Base-by-base conservation (phyloP, 495 filamentous ascomycete species). In the Gamarada debralockiae region DNA sequence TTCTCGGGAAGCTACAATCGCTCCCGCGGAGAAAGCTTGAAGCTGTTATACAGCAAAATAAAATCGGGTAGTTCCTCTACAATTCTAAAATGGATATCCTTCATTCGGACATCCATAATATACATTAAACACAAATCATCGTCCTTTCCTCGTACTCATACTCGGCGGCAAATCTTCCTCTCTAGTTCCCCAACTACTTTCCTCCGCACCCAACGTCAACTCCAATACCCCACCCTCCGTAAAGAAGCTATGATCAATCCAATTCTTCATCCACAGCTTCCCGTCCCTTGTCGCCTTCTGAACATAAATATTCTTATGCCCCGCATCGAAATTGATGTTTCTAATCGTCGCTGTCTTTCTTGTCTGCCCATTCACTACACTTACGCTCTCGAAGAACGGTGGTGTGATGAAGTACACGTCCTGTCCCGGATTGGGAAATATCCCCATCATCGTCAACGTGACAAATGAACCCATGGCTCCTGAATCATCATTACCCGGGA, bases 221-320 rank as follows among this genome's bases (percentile, higher is more conserved):
- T 87, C 83, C 34, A 89, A 72, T 60, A 81, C 80, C 65, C 76
- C 76, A 9, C 86, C 86, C 25, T 85, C 70, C 0, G 78, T 76
- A 60, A 89, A 89, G 58, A 90, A 89, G 42, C 79, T 80, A 58
- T 90, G 84, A n/a, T 75, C 76, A 34, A 90, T 73, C 84, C 85
- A 90, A 54, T 74, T 89, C 70, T 72, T 82, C 0, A 69, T 80
- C 36, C 85, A 90, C 3, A 70, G 62, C 56, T 70, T 55, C 3
- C 85, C 84, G 62, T 89, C 68, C 17, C 89, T 70, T 20, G 71
- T 87, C 1, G 81, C 85, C 52, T 70, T 81, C 67, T 88, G 85
- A 22, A 90, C 81, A 53, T 80, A 88, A 1, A 89, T 74, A 1
- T 70, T 68, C 48, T 71, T 51, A 40, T 87, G 86, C 17, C 39